Conservation (phyloP, 148 eudicot species). For the Camellia lanceoleosa region DNA sequence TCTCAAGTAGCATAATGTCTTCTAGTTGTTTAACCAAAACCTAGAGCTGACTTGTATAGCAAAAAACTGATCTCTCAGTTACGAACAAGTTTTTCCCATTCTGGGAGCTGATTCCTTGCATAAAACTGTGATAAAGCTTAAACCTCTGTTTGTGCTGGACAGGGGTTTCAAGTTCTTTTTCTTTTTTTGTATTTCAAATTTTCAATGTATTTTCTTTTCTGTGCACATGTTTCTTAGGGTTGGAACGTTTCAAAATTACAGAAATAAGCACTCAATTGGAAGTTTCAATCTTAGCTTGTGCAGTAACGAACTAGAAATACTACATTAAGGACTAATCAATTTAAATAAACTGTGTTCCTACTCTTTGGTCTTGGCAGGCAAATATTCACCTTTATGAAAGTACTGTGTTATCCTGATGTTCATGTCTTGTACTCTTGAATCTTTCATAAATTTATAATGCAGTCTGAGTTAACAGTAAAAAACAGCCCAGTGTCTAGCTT, state of each 20-base stretch:
- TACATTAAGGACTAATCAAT: neutral
- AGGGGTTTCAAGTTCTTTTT: neutral
- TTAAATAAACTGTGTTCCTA: neutral
- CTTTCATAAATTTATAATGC: neutral
- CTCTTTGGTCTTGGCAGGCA: neutral
- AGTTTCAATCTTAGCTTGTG: neutral
- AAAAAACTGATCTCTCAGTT: neutral
- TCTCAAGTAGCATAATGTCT: neutral
- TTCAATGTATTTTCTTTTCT: neutral
- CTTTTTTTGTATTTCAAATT: neutral
- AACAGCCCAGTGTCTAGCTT: neutral
- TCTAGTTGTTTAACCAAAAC: neutral
- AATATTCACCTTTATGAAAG: neutral
- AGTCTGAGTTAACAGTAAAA: neutral
- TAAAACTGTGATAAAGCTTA: neutral
- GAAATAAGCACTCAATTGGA: neutral
- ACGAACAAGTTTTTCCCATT: neutral
- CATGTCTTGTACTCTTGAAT: neutral
- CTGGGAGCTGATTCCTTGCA: neutral
- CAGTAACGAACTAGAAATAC: neutral
- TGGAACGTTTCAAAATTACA: neutral
- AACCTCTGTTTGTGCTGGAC: neutral
- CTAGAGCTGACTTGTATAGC: neutral
- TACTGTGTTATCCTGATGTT: neutral
- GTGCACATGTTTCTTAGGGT: neutral